Evolutionary conservation across 2,329 filamentous ascomycete species (phyloP), one percentile per base, ranked within the genome.

Genomic region (Fusarium brachygibbosum): DNA sequence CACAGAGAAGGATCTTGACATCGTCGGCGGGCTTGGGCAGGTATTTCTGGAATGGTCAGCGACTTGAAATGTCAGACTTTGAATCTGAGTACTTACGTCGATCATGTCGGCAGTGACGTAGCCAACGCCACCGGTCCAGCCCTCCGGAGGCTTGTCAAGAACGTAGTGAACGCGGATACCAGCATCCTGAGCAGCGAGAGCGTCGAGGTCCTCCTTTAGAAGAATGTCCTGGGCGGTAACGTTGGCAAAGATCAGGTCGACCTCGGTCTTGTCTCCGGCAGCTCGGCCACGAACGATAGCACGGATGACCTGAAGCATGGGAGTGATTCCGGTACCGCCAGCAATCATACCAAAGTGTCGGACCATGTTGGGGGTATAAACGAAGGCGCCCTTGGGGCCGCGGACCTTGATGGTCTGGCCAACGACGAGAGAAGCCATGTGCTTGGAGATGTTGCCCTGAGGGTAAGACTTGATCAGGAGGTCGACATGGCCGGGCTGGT

Each of bases 381-480:
- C 93, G 87, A 99, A 98, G 75, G 95, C 95, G 74, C 96, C 96
- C 87, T 98, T 98, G 81, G 96, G 96, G 12, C 96, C 96, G 75
- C 89, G 90, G 75, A 98, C 91, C 79, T 93, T 93, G 86, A 99
- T 96, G 66, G 87, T 91, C 81, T 97, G 90, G 66, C 95, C 94
- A 64, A 98, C 87, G 69, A 87, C 88, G 67, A 99, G 88, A 14
- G 88, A 90, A 46, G 93, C 93, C 83, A 99, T 90, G 82, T 97
- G 87, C 84, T 93, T 94, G 80, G 93, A 97, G 86, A 99, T 98
- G 85, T 98, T 98, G 75, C 96, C 96, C 73, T 93, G 94, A 4
- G 94, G 93, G 83, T 99, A 99, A 28, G 94, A 94, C 87, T 99
- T 99, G 86, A 99, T 94, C 75, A 99, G 88, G 64, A 99, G 91